These are phyloP conservation scores for Camelina laxa DNA, from an alignment of 345 rosid species.

Conservation along the genomic window DNA sequence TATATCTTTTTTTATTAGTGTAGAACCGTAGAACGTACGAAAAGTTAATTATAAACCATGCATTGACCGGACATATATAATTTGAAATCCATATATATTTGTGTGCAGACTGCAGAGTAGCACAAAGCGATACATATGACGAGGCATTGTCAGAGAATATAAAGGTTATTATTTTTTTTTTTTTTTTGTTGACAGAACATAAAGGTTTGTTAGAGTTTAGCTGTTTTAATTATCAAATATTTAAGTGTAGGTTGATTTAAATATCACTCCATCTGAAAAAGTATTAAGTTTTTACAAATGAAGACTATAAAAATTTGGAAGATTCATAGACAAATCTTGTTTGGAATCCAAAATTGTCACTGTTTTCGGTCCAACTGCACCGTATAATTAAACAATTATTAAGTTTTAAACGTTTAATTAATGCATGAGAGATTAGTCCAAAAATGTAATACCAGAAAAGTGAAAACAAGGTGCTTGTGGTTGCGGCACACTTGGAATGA, in stretches of 20 bases:
- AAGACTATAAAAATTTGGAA: slow-evolving; percentile 14
- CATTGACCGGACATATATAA: slow-evolving; percentile 8
- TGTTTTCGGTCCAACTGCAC: slow-evolving; percentile 30
- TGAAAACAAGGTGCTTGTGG: slow-evolving; percentile 35
- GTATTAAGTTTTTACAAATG: background rate
- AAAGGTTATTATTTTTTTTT: too few relatives aligned
- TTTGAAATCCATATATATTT: slow-evolving; percentile 13
- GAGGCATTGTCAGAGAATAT: slow-evolving; percentile 25
- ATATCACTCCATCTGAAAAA: slow-evolving; percentile 1
- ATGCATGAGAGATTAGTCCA: slow-evolving; percentile 21
- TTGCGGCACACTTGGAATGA: slow-evolving; percentile 25
- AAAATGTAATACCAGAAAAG: slow-evolving; percentile 26
- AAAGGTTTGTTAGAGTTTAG: slow-evolving; percentile 18
- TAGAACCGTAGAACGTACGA: background rate
- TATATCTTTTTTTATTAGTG: background rate
- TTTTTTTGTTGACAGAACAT: background rate
- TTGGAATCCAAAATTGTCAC: slow-evolving; percentile 19
- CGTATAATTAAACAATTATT: slow-evolving; percentile 1
- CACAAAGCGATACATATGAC: slow-evolving; percentile 23
- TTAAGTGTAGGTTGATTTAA: background rate
- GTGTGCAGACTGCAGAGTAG: slow-evolving; percentile 10
- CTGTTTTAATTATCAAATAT: background rate
- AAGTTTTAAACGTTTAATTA: background rate
- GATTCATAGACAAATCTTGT: slow-evolving; percentile 26
- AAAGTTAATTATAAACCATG: slow-evolving; percentile 1